phyloP scores from a whole-genome alignment of 176 grass and related monocot genomes.

The Dendrocalamus sinicus region DNA sequence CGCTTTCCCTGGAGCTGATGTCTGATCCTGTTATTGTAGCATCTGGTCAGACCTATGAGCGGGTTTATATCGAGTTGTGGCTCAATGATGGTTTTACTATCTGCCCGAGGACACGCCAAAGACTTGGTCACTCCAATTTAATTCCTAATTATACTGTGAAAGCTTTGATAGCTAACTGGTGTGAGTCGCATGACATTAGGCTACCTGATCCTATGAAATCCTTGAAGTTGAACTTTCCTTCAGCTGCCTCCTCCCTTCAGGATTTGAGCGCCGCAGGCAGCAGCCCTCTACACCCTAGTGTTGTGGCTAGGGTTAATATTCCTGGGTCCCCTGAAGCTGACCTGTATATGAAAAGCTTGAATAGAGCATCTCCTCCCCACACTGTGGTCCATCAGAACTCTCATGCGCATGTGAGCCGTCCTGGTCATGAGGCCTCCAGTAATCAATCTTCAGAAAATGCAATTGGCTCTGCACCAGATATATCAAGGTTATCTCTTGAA shows the following conservation, averaged over 20 bases:
- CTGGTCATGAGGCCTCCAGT: conserved; percentile 36
- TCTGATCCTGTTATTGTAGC: conserved; percentile 98
- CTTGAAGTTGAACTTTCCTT: conserved; percentile 76
- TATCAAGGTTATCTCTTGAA: conserved; percentile 53
- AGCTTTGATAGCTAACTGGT: conserved; percentile 98
- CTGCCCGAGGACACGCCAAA: conserved; percentile 89
- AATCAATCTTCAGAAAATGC: conserved; percentile 52
- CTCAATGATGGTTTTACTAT: conserved; percentile 94
- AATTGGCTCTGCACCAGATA: conserved; percentile 53
- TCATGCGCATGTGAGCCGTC: conserved; percentile 39
- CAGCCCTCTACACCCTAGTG: conserved; percentile 62
- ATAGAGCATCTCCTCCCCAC: conserved; percentile 55
- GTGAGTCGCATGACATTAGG: conserved; percentile 91
- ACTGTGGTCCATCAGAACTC: conserved; percentile 48
- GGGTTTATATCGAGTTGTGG: conserved; percentile 91
- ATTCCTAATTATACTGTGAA: conserved; percentile 99
- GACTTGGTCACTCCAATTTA: conserved; percentile 90
- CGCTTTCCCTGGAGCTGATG: conserved; percentile 91
- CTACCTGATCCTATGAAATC: conserved; percentile 92
- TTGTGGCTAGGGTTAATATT: conserved; percentile 43
- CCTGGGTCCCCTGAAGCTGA: conserved; percentile 69
- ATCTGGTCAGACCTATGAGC: conserved; percentile 97
- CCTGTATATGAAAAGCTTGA: conserved; percentile 48
- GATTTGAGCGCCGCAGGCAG: conserved; percentile 51
- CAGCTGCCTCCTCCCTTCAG: conserved; percentile 50